Evolutionary conservation across 768 basidiomycete genomes (phyloP).

Genomic region (Amanita rubescens): DNA sequence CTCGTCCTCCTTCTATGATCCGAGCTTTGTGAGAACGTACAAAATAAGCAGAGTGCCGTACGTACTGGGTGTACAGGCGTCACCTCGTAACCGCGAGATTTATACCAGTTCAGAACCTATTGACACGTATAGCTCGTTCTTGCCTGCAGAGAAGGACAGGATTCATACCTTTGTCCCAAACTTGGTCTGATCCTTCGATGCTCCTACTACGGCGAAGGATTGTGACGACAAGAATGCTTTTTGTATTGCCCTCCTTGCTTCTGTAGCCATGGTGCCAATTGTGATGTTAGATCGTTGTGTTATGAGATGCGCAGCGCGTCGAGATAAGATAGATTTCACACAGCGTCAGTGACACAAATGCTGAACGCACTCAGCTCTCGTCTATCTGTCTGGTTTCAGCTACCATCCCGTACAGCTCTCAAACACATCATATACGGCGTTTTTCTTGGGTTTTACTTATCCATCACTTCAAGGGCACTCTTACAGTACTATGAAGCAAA

Average conservation of each 20-base stretch:
- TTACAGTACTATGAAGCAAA: slow-evolving; percentile 45
- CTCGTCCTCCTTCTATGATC: slow-evolving; percentile 58
- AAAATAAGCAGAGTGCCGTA: slow-evolving; percentile 1
- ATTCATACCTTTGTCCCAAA: slow-evolving; percentile 62
- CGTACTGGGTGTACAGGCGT: slow-evolving; percentile 72
- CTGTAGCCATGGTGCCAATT: slow-evolving; percentile 8
- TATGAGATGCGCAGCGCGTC: not conserved
- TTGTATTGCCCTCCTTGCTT: slow-evolving; percentile 28
- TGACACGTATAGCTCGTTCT: not conserved
- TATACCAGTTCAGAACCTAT: slow-evolving; percentile 79
- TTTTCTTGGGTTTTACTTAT: slow-evolving; percentile 70
- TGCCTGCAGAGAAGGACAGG: not conserved
- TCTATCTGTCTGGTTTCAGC: slow-evolving; percentile 26
- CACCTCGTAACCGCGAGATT: slow-evolving; percentile 46
- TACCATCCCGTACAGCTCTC: slow-evolving; percentile 27
- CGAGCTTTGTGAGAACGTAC: slow-evolving; percentile 3
- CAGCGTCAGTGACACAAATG: not conserved
- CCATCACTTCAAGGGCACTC: slow-evolving; percentile 62
- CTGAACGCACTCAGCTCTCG: not conserved
- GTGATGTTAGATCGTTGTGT: not conserved
- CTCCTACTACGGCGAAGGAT: slow-evolving; percentile 73
- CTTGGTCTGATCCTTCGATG: slow-evolving; percentile 72
- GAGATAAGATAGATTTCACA: not conserved
- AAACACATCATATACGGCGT: slow-evolving; percentile 38
- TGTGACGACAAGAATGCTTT: slow-evolving; percentile 58